A percentile compares a stretch with the other conserved stretches of the same genome.
Conservation (phyloP, 2,329 filamentous ascomycete species). For the Parastagonospora nodorum region DNA sequence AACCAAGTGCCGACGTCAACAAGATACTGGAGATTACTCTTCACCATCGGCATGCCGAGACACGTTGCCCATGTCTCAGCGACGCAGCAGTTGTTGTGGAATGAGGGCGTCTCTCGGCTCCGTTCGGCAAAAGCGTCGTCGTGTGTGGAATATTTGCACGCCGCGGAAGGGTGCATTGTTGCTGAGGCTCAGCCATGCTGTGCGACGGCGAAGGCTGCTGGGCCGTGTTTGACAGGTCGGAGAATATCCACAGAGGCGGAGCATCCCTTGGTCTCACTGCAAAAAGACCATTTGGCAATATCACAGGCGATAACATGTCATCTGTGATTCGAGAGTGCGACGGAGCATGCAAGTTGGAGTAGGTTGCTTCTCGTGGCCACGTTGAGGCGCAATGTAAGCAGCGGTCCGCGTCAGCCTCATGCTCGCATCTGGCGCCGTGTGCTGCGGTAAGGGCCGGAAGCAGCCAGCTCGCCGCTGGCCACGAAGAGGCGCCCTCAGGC, state of each 20-base stretch:
- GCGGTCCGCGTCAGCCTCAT: slow-evolving; percentile 5
- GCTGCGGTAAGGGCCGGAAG: background rate
- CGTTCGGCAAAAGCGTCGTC: no score
- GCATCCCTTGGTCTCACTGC: background rate
- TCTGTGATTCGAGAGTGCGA: background rate
- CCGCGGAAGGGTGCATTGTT: slow-evolving; percentile 5
- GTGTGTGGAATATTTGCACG: no score
- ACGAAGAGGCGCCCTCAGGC: background rate
- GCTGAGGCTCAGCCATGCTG: slow-evolving; percentile 2
- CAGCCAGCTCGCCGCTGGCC: background rate
- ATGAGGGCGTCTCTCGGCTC: no score
- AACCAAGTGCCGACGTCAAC: no score
- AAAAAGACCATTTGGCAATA: background rate
- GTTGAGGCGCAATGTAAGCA: slow-evolving; percentile 1
- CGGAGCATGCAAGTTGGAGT: background rate
- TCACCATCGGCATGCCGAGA: no score
- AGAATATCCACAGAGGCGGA: background rate
- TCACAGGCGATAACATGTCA: no score
- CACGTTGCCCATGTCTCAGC: no score
- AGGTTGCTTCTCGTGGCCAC: slow-evolving; percentile 10
- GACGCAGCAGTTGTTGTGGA: no score
- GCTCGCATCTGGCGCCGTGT: slow-evolving; percentile 1
- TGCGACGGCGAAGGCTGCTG: background rate
- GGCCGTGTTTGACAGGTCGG: background rate
- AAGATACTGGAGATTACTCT: no score